Evolutionary conservation across 208 protist genomes (phyloP).

Genomic region (Leishmania guyanensis): DNA sequence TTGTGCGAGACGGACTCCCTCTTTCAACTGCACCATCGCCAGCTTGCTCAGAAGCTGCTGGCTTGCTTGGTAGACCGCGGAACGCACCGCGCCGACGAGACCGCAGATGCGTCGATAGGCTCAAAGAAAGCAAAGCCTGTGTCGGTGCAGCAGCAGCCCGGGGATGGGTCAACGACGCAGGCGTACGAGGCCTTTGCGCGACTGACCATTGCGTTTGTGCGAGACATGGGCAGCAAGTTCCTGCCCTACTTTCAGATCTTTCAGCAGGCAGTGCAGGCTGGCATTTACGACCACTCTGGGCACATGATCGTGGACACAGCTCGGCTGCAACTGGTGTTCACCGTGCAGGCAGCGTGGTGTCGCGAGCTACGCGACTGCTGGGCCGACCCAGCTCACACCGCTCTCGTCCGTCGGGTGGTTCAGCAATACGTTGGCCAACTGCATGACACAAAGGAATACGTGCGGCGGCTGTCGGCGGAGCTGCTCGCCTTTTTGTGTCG

Average conservation of each 20-base stretch:
- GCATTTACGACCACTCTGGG: slow-evolving; percentile 73
- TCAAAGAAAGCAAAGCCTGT: not conserved
- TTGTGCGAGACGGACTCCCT: slow-evolving; percentile 71
- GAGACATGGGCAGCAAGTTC: slow-evolving; percentile 75
- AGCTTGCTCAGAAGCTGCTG: slow-evolving; percentile 80
- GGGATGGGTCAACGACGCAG: slow-evolving; percentile 37
- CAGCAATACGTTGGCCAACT: slow-evolving; percentile 70
- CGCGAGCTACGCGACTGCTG: slow-evolving; percentile 79
- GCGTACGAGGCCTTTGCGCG: slow-evolving; percentile 84
- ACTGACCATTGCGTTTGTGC: slow-evolving; percentile 84
- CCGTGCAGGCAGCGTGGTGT: slow-evolving; percentile 84
- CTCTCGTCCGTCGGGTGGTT: slow-evolving; percentile 52
- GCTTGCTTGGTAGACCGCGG: slow-evolving; percentile 55
- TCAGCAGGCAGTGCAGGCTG: slow-evolving; percentile 75
- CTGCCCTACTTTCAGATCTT: slow-evolving; percentile 87
- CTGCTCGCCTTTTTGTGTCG: slow-evolving; percentile 78
- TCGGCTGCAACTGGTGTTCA: slow-evolving; percentile 82
- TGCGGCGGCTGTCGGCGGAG: slow-evolving; percentile 84
- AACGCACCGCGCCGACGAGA: slow-evolving; percentile 17
- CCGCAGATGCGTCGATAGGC: not conserved
- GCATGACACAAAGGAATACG: slow-evolving; percentile 83
- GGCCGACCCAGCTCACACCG: slow-evolving; percentile 28
- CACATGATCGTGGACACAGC: slow-evolving; percentile 65
- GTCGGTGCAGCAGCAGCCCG: not conserved
- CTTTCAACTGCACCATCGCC: slow-evolving; percentile 70